phyloP scores from a whole-genome alignment of 2,329 filamentous ascomycete genomes.

The Aspergillus proliferans region DNA sequence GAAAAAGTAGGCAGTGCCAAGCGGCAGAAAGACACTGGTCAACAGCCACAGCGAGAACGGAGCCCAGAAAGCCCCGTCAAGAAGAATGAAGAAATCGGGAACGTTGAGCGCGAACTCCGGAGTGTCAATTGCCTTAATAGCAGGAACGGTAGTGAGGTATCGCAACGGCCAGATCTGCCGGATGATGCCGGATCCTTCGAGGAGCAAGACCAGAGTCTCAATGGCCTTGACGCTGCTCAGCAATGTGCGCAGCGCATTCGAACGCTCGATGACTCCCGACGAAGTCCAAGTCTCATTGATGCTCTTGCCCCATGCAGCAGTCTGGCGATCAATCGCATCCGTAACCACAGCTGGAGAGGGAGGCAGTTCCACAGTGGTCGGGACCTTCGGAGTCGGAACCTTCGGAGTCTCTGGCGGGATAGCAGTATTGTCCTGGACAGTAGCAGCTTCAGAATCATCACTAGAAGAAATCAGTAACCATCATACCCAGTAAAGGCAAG shows the following conservation, averaged over 20 bases:
- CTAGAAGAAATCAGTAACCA: background rate
- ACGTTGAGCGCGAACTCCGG: conserved; percentile 58
- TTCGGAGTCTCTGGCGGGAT: background rate
- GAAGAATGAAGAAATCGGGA: conserved; percentile 73
- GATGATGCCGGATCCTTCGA: conserved; percentile 67
- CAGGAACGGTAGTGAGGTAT: conserved; percentile 67
- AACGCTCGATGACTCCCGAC: conserved; percentile 39
- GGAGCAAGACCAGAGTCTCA: conserved; percentile 58
- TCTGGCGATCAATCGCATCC: conserved; percentile 67
- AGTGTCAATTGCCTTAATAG: conserved; percentile 51
- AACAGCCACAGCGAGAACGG: conserved; percentile 69
- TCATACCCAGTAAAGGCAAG: conserved; percentile 10
- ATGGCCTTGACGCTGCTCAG: conserved; percentile 66
- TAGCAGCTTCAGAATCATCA: background rate
- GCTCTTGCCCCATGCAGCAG: conserved; percentile 30
- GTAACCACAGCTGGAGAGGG: conserved; percentile 46
- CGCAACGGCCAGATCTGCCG: conserved; percentile 63
- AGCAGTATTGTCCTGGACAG: background rate
- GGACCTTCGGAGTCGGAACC: conserved; percentile 1
- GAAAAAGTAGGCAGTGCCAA: conserved; percentile 77
- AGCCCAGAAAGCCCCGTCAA: conserved; percentile 76
- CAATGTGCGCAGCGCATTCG: conserved; percentile 59
- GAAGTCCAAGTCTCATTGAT: conserved; percentile 29
- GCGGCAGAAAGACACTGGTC: conserved; percentile 65
- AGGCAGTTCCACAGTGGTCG: conserved; percentile 16